A percentile compares a stretch with the other conserved stretches of the same genome.
phyloP scores from a whole-genome alignment of 2,329 filamentous ascomycete genomes.

The Trichophyton simii region DNA sequence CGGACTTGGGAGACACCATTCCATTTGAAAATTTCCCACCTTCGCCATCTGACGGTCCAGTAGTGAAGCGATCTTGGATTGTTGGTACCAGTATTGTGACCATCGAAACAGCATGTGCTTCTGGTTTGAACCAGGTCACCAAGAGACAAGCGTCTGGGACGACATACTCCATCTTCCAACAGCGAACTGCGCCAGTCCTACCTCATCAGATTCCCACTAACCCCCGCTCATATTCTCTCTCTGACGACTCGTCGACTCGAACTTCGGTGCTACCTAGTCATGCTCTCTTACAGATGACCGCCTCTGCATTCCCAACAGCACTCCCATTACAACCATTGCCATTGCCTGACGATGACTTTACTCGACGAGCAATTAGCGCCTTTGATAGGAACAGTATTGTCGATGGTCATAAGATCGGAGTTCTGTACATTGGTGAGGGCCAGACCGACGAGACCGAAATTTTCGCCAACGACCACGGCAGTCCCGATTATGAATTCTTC shows the following conservation, averaged over 20 bases:
- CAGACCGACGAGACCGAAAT: slow-evolving; percentile 77
- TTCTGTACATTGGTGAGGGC: slow-evolving; percentile 82
- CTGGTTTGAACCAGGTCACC: slow-evolving; percentile 37
- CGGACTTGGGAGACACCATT: slow-evolving; percentile 61
- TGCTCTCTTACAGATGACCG: slow-evolving; percentile 34
- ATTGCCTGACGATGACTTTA: slow-evolving; percentile 59
- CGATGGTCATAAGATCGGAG: slow-evolving; percentile 88
- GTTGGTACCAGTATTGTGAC: slow-evolving; percentile 41
- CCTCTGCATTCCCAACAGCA: slow-evolving; percentile 33
- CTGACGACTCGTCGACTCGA: slow-evolving; percentile 25
- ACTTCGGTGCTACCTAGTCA: slow-evolving; percentile 36
- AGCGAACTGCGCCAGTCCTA: slow-evolving; percentile 33
- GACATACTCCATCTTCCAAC: slow-evolving; percentile 37
- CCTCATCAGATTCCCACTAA: slow-evolving; percentile 34
- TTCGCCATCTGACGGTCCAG: slow-evolving; percentile 30
- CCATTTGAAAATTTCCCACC: slow-evolving; percentile 32
- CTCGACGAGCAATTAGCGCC: slow-evolving; percentile 59
- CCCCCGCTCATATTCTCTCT: slow-evolving; percentile 28
- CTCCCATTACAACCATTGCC: slow-evolving; percentile 55
- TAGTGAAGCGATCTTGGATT: slow-evolving; percentile 38
- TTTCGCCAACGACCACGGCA: slow-evolving; percentile 73
- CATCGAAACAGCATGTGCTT: slow-evolving; percentile 36
- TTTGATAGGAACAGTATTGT: slow-evolving; percentile 85
- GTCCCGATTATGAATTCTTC: slow-evolving; percentile 77
- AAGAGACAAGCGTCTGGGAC: slow-evolving; percentile 41